Percentiles rank a stretch among this genome's conserved stretches.
phyloP scores from a whole-genome alignment of 495 filamentous ascomycete species.

The Penicillium nucicola region DNA sequence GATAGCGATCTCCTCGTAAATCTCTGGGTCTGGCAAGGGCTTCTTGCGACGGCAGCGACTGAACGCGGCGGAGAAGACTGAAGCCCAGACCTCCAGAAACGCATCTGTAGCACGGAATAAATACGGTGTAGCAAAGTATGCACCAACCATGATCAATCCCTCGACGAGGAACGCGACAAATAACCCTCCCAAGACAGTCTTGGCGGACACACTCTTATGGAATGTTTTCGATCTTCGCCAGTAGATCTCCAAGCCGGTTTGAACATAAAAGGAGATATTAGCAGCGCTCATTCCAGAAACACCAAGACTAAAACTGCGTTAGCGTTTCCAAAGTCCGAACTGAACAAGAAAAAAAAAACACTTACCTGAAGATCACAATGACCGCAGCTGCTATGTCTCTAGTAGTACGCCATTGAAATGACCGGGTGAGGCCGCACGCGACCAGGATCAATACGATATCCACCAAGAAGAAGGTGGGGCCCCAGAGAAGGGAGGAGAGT shows the following conservation, averaged over 20 bases:
- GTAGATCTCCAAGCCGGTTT: constrained; percentile 13
- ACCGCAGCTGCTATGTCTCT: constrained; percentile 8
- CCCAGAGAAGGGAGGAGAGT: constrained; percentile 13
- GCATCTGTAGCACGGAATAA: constrained; percentile 4
- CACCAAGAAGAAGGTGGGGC: constrained; percentile 23
- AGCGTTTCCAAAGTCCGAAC: neutral
- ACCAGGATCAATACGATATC: constrained; percentile 20
- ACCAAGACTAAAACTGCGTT: constrained; percentile 1
- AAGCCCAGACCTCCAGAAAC: constrained; percentile 6
- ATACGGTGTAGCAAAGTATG: constrained; percentile 13
- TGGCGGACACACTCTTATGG: neutral
- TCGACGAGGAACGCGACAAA: constrained; percentile 2
- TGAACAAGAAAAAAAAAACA: too few relatives aligned
- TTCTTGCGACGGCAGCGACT: neutral
- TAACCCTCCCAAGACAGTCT: constrained; percentile 3
- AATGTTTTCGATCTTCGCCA: constrained; percentile 7
- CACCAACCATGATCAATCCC: neutral
- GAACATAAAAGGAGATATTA: constrained; percentile 14
- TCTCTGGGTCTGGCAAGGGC: neutral
- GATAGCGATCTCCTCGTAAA: constrained; percentile 13
- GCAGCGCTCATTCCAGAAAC: constrained; percentile 4
- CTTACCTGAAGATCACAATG: constrained; percentile 8
- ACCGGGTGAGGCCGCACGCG: constrained; percentile 13
- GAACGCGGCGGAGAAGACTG: neutral
- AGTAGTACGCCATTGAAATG: neutral